These are phyloP conservation scores for Trichoderma simmonsii DNA, from an alignment of 2,329 filamentous ascomycete genomes.

Conservation along the genomic window DNA sequence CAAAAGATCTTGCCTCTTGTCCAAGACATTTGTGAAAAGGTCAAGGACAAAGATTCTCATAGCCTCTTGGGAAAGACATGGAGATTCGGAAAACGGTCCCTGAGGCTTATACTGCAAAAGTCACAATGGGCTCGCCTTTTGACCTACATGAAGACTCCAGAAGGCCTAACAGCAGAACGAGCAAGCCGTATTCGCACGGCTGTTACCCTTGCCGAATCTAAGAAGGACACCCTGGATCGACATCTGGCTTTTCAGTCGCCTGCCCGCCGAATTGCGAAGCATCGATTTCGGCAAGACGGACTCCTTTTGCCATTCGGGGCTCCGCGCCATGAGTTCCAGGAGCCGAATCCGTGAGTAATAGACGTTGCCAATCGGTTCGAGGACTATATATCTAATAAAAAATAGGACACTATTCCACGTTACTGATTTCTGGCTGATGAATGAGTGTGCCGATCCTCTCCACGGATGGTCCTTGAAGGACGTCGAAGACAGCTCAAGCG, in stretches of 20 bases:
- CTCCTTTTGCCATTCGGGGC: background rate
- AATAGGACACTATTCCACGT: background rate
- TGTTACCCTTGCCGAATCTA: background rate
- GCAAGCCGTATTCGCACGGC: background rate
- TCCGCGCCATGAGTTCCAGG: background rate
- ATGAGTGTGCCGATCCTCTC: background rate
- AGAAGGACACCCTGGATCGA: background rate
- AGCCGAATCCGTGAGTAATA: slow-evolving; percentile 5
- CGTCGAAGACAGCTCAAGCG: background rate
- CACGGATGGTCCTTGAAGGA: background rate
- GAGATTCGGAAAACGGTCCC: background rate
- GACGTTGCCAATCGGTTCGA: too few species aligned
- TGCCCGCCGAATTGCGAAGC: background rate
- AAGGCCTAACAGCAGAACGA: background rate
- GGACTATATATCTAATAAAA: background rate
- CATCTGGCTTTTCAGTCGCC: background rate
- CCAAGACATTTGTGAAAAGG: background rate
- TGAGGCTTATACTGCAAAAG: background rate
- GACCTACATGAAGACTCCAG: background rate
- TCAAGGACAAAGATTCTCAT: background rate
- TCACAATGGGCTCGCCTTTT: background rate
- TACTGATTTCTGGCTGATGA: background rate
- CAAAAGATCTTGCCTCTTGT: background rate
- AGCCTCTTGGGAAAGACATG: background rate
- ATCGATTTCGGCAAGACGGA: background rate